Percentiles rank a stretch among this genome's conserved stretches.
Conservation (phyloP, 169 alveolate species). For the Cryptosporidium felis region DNA sequence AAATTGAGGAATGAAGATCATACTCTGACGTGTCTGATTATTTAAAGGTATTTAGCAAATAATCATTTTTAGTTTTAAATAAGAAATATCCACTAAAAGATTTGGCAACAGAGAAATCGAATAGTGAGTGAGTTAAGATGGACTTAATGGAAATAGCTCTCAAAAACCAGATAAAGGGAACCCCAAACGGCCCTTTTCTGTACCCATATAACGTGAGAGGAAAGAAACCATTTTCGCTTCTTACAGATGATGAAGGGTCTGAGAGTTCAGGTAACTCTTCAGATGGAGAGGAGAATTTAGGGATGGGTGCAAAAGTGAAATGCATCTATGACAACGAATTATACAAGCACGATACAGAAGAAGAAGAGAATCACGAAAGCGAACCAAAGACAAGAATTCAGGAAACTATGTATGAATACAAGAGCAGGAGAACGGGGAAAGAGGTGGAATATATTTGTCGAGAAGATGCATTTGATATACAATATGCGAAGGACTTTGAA, state of each 20-base stretch:
- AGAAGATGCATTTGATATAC: constrained; percentile 67
- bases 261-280: not conserved
- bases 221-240: constrained; percentile 34
- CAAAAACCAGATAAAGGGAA: not conserved
- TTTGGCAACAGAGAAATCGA: not conserved
- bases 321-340: constrained; percentile 1
- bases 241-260: constrained; percentile 55
- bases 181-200: constrained; percentile 53
- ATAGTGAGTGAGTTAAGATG: not conserved
- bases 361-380: not conserved
- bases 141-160: constrained; percentile 53
- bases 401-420: constrained; percentile 16
- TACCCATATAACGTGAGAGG: constrained; percentile 38
- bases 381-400: not conserved
- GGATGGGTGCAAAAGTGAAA: not conserved
- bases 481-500: constrained; percentile 68
- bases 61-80: no score
- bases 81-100: no score
- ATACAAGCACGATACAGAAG: not conserved
- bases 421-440: constrained; percentile 5
- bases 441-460: constrained; percentile 37
- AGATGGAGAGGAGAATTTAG: not conserved
- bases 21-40: no score
- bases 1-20: no score
- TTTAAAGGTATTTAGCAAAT: no score